These are phyloP conservation scores for Sisymbrium altissimum DNA, from an alignment of 345 rosid genomes.

Conservation along the genomic window DNA sequence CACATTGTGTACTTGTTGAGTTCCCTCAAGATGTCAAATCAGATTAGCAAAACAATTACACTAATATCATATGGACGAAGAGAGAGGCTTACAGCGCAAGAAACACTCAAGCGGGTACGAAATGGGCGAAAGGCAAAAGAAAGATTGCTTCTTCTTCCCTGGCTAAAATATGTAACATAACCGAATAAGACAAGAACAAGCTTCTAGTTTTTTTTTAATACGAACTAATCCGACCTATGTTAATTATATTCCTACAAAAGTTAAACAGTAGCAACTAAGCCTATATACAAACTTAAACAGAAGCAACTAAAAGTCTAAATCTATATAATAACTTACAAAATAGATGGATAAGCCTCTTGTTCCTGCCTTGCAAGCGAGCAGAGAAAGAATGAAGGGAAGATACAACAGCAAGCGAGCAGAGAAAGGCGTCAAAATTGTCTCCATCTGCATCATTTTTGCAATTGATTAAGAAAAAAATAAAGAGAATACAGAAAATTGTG, in stretches of 20 bases:
- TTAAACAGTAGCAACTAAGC: too few relatives aligned
- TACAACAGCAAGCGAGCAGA: too few relatives aligned
- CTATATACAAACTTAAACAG: too few relatives aligned
- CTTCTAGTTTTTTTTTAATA: too few relatives aligned
- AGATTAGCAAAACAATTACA: not conserved
- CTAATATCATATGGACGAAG: not conserved
- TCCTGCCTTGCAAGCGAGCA: not conserved
- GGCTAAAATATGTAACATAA: too few relatives aligned
- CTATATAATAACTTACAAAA: too few relatives aligned
- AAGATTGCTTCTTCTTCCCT: constrained; percentile 40
- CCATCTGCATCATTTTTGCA: not conserved
- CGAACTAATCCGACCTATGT: too few relatives aligned
- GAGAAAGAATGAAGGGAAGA: not conserved
- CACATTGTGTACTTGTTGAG: not conserved
- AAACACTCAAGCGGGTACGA: constrained; percentile 40
- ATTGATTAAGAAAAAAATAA: not conserved
- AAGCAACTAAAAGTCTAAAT: too few relatives aligned
- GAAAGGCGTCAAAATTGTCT: too few relatives aligned
- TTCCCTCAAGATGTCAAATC: not conserved
- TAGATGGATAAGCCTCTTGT: too few relatives aligned
- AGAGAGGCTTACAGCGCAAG: constrained; percentile 48
- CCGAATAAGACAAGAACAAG: too few relatives aligned
- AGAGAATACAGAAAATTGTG: not conserved
- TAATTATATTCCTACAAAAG: too few relatives aligned
- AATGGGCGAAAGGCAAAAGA: constrained; percentile 28